phyloP scores from a whole-genome alignment of 164 flowering plant species.

The Hamamelis virginiana region DNA sequence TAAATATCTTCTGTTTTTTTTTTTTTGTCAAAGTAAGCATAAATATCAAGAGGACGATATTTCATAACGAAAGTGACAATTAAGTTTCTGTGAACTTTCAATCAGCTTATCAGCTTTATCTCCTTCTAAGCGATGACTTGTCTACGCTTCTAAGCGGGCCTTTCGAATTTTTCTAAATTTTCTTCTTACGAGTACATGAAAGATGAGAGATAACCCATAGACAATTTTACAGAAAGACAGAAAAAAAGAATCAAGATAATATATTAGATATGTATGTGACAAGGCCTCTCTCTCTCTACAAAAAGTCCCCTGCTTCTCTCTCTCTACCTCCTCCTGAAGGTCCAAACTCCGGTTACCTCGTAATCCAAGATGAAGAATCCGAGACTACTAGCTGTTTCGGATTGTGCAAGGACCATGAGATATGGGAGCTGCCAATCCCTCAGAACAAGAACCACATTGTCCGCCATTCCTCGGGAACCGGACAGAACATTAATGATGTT shows the following conservation, averaged over 20 bases:
- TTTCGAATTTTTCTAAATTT: too few species aligned
- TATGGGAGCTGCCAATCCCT: conserved; percentile 47
- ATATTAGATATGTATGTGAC: conserved; percentile 52
- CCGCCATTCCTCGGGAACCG: neutral
- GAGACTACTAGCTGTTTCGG: conserved; percentile 43
- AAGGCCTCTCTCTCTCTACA: conserved; percentile 47
- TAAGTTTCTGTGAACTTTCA: too few species aligned
- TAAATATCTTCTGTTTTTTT: too few species aligned
- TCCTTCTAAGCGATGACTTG: too few species aligned
- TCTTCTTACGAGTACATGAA: too few species aligned
- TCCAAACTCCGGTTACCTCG: conserved; percentile 53
- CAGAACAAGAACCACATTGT: conserved; percentile 43
- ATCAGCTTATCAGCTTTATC: too few species aligned
- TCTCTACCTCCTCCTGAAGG: conserved; percentile 47
- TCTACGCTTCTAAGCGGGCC: too few species aligned
- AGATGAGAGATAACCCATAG: too few species aligned
- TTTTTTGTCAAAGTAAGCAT: too few species aligned
- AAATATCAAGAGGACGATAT: too few species aligned
- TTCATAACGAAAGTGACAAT: too few species aligned
- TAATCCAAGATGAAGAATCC: conserved; percentile 47
- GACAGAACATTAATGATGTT: neutral
- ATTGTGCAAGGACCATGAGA: conserved; percentile 12
- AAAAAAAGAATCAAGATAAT: neutral
- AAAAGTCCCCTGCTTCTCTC: conserved; percentile 26
- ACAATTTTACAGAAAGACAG: too few species aligned